Percentiles rank a stretch among this genome's conserved stretches.
phyloP scores from a whole-genome alignment of 352 stramenopile species.

The Pilasporangium apinafurcum region DNA sequence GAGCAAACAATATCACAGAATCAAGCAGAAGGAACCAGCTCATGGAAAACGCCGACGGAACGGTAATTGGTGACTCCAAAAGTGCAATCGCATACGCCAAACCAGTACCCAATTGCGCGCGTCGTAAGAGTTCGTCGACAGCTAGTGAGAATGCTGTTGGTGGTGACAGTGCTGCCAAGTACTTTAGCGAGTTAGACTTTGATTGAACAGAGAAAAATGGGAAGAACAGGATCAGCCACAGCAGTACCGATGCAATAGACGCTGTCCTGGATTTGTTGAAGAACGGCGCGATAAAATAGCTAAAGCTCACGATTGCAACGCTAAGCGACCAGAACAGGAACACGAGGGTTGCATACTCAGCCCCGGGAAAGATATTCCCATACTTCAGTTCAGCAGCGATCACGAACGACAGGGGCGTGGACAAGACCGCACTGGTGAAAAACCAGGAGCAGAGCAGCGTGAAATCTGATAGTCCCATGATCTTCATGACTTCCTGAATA shows the following conservation, averaged over 20 bases:
- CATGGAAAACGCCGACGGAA: slow-evolving; percentile 43
- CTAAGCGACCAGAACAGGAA: slow-evolving; percentile 62
- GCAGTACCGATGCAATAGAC: slow-evolving; percentile 49
- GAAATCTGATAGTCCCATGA: slow-evolving; percentile 66
- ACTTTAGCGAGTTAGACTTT: slow-evolving; percentile 31
- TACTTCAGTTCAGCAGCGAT: slow-evolving; percentile 53
- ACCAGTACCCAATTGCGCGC: slow-evolving; percentile 50
- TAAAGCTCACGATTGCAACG: slow-evolving; percentile 54
- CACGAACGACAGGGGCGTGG: slow-evolving; percentile 38
- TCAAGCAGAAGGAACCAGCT: slow-evolving; percentile 72
- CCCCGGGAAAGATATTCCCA: slow-evolving; percentile 55
- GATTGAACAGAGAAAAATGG: slow-evolving; percentile 62
- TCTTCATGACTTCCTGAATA: slow-evolving; percentile 79
- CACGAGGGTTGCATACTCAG: slow-evolving; percentile 51
- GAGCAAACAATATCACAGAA: slow-evolving; percentile 60
- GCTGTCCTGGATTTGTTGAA: slow-evolving; percentile 67
- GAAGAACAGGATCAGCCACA: slow-evolving; percentile 75
- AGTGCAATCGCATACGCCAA: slow-evolving; percentile 53
- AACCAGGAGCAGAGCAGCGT: slow-evolving; percentile 62
- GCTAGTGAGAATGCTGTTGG: slow-evolving; percentile 64
- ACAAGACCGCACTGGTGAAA: slow-evolving; percentile 37
- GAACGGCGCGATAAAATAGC: slow-evolving; percentile 57
- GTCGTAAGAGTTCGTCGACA: slow-evolving; percentile 48
- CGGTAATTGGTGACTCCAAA: slow-evolving; percentile 24
- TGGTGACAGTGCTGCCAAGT: slow-evolving; percentile 42